These are phyloP conservation scores for Fonsecaea multimorphosa DNA, from an alignment of 2,329 filamentous ascomycete species.

Conservation along the genomic window DNA sequence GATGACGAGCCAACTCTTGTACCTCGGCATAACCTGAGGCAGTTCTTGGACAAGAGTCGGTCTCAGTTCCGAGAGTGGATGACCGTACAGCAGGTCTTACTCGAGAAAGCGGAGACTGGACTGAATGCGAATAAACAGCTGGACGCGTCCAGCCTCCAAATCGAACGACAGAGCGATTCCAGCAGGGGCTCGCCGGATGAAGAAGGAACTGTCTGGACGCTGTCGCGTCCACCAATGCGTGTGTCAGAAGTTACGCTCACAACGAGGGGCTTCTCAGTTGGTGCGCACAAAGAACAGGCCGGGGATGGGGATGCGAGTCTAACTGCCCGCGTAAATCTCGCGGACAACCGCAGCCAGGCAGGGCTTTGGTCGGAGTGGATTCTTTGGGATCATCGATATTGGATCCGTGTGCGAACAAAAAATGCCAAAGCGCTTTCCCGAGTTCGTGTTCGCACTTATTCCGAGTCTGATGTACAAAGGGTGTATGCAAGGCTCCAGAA, in stretches of 20 bases:
- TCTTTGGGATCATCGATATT: slow-evolving; percentile 37
- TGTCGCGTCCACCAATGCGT: slow-evolving; percentile 34
- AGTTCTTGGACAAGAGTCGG: slow-evolving; percentile 25
- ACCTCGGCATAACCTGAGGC: slow-evolving; percentile 18
- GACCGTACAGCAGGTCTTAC: slow-evolving; percentile 26
- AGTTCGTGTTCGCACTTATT: slow-evolving; percentile 30
- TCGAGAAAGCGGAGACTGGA: slow-evolving; percentile 13
- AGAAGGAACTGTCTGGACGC: slow-evolving; percentile 18
- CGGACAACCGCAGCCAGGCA: background rate
- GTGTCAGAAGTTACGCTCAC: slow-evolving; percentile 19
- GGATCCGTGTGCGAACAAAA: slow-evolving; percentile 30
- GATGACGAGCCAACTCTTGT: slow-evolving; percentile 30
- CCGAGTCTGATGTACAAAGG: slow-evolving; percentile 18
- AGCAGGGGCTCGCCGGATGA: background rate
- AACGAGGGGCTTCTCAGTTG: slow-evolving; percentile 10
- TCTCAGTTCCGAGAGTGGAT: background rate
- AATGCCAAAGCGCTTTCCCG: slow-evolving; percentile 15
- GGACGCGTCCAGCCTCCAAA: background rate
- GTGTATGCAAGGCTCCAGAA: slow-evolving; percentile 15
- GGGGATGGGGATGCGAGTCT: background rate
- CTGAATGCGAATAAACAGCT: background rate
- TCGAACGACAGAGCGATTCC: no score
- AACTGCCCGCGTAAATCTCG: background rate
- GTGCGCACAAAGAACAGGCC: background rate
- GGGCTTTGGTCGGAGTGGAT: slow-evolving; percentile 29